A percentile compares a stretch with the other conserved stretches of the same genome.
phyloP scores from a whole-genome alignment of 257 asterid species.

The Solanum pinnatisectum region DNA sequence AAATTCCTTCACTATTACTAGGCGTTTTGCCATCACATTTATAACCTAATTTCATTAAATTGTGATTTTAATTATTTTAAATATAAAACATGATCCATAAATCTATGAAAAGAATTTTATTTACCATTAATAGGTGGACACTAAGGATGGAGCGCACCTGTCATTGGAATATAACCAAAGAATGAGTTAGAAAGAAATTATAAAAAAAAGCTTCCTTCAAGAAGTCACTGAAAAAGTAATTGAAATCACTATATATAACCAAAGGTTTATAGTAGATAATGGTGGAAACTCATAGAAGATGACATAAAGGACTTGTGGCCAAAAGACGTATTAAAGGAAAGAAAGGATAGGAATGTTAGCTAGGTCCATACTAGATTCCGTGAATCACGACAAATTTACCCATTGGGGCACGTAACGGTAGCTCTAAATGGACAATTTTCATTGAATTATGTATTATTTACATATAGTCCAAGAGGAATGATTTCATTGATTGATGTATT shows the following conservation, averaged over 20 bases:
- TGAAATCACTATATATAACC: neutral
- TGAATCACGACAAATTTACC: neutral
- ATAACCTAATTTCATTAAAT: too few relatives aligned
- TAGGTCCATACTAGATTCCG: neutral
- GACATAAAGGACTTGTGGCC: neutral
- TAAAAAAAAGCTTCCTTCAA: neutral
- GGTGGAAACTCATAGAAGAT: neutral
- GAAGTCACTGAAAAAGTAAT: neutral
- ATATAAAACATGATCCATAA: neutral
- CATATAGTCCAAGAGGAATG: neutral
- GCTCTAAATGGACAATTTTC: neutral
- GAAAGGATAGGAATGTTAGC: neutral
- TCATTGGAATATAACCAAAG: neutral
- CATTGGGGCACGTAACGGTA: neutral
- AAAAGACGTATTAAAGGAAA: too few relatives aligned
- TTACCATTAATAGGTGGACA: neutral
- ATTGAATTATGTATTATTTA: neutral
- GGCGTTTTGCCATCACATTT: too few relatives aligned
- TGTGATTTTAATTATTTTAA: neutral
- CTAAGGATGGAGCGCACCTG: neutral
- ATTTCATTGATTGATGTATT: neutral
- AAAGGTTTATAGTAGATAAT: neutral
- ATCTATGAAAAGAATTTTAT: too few relatives aligned
- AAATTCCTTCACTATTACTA: too few relatives aligned
- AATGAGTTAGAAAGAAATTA: neutral